Base-by-base conservation (phyloP, 352 stramenopile species). In the Phytophthora colocasiae region DNA sequence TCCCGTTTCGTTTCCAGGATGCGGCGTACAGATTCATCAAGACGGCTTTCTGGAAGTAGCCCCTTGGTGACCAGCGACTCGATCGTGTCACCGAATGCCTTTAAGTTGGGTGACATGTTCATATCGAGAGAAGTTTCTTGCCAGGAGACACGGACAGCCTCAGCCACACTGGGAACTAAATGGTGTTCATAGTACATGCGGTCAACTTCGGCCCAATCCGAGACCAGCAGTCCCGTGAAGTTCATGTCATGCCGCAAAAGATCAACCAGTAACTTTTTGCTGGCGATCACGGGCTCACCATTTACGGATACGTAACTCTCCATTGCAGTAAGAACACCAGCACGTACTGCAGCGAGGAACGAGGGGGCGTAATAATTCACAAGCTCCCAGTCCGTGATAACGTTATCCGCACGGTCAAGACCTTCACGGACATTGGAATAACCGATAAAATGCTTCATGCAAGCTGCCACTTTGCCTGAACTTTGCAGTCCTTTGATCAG, bases 181-280 rank as follows among this genome's bases (percentile, higher is more conserved):
- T 88, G 83, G 69, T 98, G 93, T 65, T 89, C 92, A 6, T 70
- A 78, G 40, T 88, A 58, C 58, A 98, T 75, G 39, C 96, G 96
- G 32, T 93, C 81, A 34, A 98, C 96, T 68, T 98, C 95, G 12
- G 80, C 75, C 59, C 97, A 98, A 62, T 98, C 94, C 8, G 93
- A 97, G 14, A 98, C 90, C 14, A 98, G 50, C 62, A 98, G 75
- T 10, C 94, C 93, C 4, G 85, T 66, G 49, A 98, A 98, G 27
- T 83, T 78, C 77, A 98, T 92, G 63, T 97, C 78, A 2, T 92
- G 48, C 8, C 93, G 80, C 27, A 98, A 69, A 24, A 98, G 60
- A 32, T 92, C 74, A 38, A 80, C 74, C 4, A 98, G 71, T 34
- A 95, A 69, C 47, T 91, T 81, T 27, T 77, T 80, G 63, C 91